phyloP scores from a whole-genome alignment of 1,284 basidiomycete species.

The Cryptococcus floricola region DNA sequence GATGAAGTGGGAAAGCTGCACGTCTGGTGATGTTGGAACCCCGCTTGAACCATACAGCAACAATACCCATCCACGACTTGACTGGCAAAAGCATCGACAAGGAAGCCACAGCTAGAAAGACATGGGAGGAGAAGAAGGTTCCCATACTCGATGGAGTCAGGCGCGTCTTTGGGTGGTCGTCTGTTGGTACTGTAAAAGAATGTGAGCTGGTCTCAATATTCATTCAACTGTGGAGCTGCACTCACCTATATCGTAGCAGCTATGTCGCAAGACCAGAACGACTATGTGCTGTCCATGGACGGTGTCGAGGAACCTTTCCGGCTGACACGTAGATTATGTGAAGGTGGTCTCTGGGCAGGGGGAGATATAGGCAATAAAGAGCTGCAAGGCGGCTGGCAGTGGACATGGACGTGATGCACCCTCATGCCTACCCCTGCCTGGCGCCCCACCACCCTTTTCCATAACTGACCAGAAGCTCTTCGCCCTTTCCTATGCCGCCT shows the following conservation, averaged over 20 bases:
- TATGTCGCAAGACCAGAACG: too few species aligned
- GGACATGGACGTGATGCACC: constrained; percentile 20
- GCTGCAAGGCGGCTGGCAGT: constrained; percentile 18
- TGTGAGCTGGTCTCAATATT: constrained; percentile 5
- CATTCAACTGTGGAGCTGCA: not conserved
- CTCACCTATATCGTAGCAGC: not conserved
- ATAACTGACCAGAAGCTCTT: constrained; percentile 84
- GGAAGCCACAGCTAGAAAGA: constrained; percentile 7
- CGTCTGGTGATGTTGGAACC: constrained; percentile 40
- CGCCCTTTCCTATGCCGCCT: constrained; percentile 66
- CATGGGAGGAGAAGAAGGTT: constrained; percentile 21
- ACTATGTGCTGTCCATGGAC: not conserved
- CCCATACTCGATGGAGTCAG: constrained; percentile 22
- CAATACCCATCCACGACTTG: constrained; percentile 29
- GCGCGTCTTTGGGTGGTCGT: constrained; percentile 24
- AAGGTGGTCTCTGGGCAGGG: constrained; percentile 12
- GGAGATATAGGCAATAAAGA: not conserved
- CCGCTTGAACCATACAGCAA: constrained; percentile 9
- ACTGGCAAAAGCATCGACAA: constrained; percentile 2
- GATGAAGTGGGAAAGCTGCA: constrained; percentile 10
- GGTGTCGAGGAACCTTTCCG: constrained; percentile 3
- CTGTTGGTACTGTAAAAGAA: constrained; percentile 16
- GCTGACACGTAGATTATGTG: constrained; percentile 4
- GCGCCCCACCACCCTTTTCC: constrained; percentile 86
- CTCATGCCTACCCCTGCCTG: constrained; percentile 9